Evolutionary conservation across 2,329 filamentous ascomycete genomes (phyloP), one percentile per base, ranked within the genome.

Genomic region (Trichoderma guizhouense): DNA sequence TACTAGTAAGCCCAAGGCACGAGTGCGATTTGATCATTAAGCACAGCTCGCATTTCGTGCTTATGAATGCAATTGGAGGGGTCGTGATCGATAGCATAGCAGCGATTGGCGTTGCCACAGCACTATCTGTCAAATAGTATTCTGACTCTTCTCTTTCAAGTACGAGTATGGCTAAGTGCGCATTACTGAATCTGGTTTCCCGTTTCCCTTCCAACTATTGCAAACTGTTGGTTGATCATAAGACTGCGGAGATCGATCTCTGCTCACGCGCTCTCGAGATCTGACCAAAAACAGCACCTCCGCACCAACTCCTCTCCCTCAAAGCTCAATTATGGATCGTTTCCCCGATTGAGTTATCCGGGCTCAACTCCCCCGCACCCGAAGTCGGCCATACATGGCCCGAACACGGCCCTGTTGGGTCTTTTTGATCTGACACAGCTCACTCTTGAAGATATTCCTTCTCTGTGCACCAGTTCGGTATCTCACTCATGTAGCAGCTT

Each of bases 321-420:
- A 32, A 60, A 60, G 7, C 55, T 7, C 55, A 60, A 21, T n/a
- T 34, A 60, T 21, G 30, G 57, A 34, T 60, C 57, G n/a, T 15
- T 30, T 30, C 53, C 24, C 7, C 15, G n/a, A 28, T 28, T 21
- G 43, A 32, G 18, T 51, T 32, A 28, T 6, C 62, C 62, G 62
- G 62, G 26, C 18, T 5, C 53, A 58, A 24, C 53, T 58, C 34
- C 65, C 64, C 65, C 65, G 65, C 65, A 60, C 65, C 65, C 65
- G 65, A 68, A 60, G 36, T 68, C 65, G 65, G 65, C 53, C 28
- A 32, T n/a, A 65, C 28, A 43, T 68, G 8, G 34, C 47, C 47
- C 63, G 47, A 66, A 55, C 14, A 55, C 47, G 30, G 30, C 53
- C 24, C 32, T 15, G 51, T 26, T 28, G 8, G 21, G 21, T 1